Evolutionary conservation across 495 filamentous ascomycete genomes (phyloP).

Genomic region (Clavariopsis aquatica): DNA sequence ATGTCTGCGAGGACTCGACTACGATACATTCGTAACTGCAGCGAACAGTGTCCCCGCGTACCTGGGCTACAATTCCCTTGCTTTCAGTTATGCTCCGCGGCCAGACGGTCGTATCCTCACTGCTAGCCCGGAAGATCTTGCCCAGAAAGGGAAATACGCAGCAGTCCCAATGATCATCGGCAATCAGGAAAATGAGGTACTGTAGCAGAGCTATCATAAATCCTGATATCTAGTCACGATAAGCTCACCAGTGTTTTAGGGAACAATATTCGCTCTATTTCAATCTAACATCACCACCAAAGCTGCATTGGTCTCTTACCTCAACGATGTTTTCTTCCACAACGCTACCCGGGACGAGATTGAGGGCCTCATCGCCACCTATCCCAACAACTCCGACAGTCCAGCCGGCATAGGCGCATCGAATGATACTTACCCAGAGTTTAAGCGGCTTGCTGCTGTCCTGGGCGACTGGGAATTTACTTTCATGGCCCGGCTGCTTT

Average conservation of each 20-base stretch:
- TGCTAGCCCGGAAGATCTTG: conserved; percentile 48
- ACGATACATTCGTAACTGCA: conserved; percentile 61
- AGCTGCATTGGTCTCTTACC: conserved; percentile 57
- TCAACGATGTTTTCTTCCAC: conserved; percentile 57
- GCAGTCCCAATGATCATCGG: conserved; percentile 34
- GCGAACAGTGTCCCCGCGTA: conserved; percentile 65
- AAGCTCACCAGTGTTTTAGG: conserved; percentile 31
- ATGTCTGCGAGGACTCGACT: conserved; percentile 62
- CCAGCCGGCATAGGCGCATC: conserved; percentile 63
- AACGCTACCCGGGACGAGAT: conserved; percentile 49
- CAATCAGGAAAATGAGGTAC: conserved; percentile 33
- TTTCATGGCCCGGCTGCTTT: conserved; percentile 58
- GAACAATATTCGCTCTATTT: conserved; percentile 62
- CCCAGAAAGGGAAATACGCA: conserved; percentile 39
- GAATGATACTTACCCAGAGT: conserved; percentile 68
- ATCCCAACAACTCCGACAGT: conserved; percentile 52
- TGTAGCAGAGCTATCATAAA: neutral
- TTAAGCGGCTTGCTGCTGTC: conserved; percentile 72
- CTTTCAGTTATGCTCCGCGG: conserved; percentile 46
- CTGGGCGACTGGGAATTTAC: conserved; percentile 69
- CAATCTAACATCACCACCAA: conserved; percentile 64
- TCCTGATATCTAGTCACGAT: conserved; percentile 4
- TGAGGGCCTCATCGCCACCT: conserved; percentile 55
- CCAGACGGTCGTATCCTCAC: conserved; percentile 49
- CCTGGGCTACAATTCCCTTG: conserved; percentile 56